phyloP scores from a whole-genome alignment of 2,329 filamentous ascomycete species.

The Fusarium annulatum region DNA sequence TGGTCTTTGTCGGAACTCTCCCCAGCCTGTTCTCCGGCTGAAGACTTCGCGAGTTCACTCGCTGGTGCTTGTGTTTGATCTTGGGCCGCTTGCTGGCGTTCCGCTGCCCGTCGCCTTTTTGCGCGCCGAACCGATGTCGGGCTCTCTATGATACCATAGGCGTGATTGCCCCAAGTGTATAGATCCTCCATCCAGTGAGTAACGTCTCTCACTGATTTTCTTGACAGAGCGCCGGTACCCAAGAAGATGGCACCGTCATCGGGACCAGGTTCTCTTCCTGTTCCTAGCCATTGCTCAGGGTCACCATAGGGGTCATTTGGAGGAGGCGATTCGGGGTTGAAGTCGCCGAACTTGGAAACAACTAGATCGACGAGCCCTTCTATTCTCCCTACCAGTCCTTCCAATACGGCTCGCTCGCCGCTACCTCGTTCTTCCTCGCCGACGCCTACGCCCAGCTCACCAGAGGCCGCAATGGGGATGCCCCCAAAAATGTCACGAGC shows the following conservation, averaged over 20 bases:
- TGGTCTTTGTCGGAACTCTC: constrained; percentile 23
- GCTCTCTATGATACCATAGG: constrained; percentile 87
- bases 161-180: constrained; percentile 83
- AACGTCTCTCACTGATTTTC: constrained; percentile 76
- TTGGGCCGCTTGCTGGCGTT: constrained; percentile 17
- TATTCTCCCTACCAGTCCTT: constrained; percentile 83
- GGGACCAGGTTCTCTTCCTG: constrained; percentile 72
- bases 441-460: constrained; percentile 92
- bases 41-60: constrained; percentile 1
- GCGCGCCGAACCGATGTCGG: constrained; percentile 72
- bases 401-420: constrained; percentile 90
- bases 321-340: constrained; percentile 44
- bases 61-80: neutral
- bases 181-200: constrained; percentile 90
- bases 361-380: constrained; percentile 89
- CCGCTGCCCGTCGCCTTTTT: constrained; percentile 51
- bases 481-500: constrained; percentile 81
- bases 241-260: constrained; percentile 90
- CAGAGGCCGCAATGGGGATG: constrained; percentile 88
- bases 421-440: constrained; percentile 96
- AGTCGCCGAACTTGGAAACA: constrained; percentile 83
- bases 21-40: neutral
- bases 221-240: constrained; percentile 78
- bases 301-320: constrained; percentile 42
- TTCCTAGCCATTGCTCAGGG: constrained; percentile 74